Base-by-base conservation (phyloP, 768 basidiomycete species). In the Postia placenta region DNA sequence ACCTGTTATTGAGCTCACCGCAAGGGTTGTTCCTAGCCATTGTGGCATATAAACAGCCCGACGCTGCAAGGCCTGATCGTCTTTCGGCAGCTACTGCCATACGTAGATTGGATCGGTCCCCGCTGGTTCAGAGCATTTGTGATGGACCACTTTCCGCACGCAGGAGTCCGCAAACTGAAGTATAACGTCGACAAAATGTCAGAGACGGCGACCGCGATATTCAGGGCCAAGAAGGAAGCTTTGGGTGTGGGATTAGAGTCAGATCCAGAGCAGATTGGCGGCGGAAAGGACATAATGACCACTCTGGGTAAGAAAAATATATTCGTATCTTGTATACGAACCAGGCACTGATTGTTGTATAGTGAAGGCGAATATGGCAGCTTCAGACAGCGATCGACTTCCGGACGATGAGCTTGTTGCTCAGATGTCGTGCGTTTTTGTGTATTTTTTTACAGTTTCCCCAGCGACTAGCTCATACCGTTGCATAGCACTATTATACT, bases 101-200 rank as follows among this genome's bases (percentile, higher is more conserved):
- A 11, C 11, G 12, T 44, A 4, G 17, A 17, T 4, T 17, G 26
- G 27, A 15, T 44, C 15, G 42, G 42, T 9, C 42, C 42, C 23
- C 5, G 4, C 4, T 5, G 25, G n/a, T 44, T 44, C n/a, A 11
- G 42, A 3, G n/a, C n/a, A 4, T 20, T 1, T n/a, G 2, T 36
- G 12, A 15, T 26, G 24, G 39, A 41, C 11, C 3, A 26, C 4
- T 4, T 44, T 9, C 42, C 42, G 17, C 4, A 27, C n/a, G 20
- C 22, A 25, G 45, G 50, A 5, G 28, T 77, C 12, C 73, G 71
- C 42, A 69, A 67, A 46, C 63, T 78, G 11, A 72, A 71, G 52
- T 53, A 62, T 5, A 75, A 75, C 56, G 69, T 74, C n/a, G 77
- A 79, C 54, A 62, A 71, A 9, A 73, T 79, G 72, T 63, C 75